Evolutionary conservation across 2,329 filamentous ascomycete species (phyloP), one percentile per base, ranked within the genome.

Genomic region (Cordyceps cateniannulata): DNA sequence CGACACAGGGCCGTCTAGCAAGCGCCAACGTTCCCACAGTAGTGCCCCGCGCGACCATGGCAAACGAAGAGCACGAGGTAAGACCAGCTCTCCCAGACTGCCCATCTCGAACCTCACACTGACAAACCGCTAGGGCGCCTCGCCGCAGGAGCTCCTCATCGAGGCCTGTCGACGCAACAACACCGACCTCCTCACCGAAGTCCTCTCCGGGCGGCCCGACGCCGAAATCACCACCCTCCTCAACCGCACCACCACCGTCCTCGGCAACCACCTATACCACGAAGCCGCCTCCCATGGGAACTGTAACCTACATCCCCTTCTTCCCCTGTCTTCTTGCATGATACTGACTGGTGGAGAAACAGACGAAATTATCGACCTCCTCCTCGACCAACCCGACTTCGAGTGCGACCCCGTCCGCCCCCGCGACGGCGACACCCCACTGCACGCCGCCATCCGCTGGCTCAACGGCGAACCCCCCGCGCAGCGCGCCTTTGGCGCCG

Each of bases 101-200:
- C 14, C 38, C 4, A 42, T 42, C 38, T 35, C 18, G 38, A 42
- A n/a, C n/a, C 38, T 6, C 16, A n/a, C 14, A 14, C 32, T 42
- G 38, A 42, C 16, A 1, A 42, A n/a, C 18, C 1, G 16, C 14
- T 59, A 96, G 89, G 95, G 93, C 72, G 93, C 93, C 67, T 90
- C 90, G 63, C 85, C 87, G 51, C 83, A 87, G 73, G 93, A 98
- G 79, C 84, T 90, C 70, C 84, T 98, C 68, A 85, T 98, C 76
- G 93, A 96, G 79, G 91, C 95, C 69, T 96, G 90, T 77, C 91
- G 93, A 63, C 85, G 92, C 70, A 93, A 98, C 82, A 97, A 98
- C 77, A 87, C 87, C 66, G 88, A 93, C 59, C 85, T 98, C 63
- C 85, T 98, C 61, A 77, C 84, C 68, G 88, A 95, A 69, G 83